A percentile compares a stretch with the other conserved stretches of the same genome.
Conservation (phyloP, 1,284 basidiomycete species). For the Mycena citricolor region DNA sequence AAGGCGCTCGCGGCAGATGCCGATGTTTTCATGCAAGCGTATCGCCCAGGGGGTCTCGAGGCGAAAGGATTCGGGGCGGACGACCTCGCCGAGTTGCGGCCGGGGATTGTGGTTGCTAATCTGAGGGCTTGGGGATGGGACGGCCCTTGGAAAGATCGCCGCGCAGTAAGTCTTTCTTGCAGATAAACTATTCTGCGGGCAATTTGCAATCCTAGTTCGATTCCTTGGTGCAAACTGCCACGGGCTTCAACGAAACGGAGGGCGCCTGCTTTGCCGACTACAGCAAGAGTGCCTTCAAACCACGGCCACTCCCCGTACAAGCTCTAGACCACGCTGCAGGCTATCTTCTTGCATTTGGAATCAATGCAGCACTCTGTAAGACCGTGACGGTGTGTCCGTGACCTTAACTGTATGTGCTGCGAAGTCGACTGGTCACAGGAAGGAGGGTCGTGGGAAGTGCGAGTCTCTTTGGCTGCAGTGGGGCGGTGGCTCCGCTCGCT, state of each 20-base stretch:
- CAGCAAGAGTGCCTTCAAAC: constrained; percentile 27
- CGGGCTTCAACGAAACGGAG: constrained; percentile 63
- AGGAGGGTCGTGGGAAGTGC: constrained; percentile 63
- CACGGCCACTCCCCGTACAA: constrained; percentile 59
- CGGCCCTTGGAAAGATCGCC: constrained; percentile 56
- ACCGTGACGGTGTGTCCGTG: constrained; percentile 46
- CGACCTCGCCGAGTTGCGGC: constrained; percentile 41
- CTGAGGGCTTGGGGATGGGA: constrained; percentile 61
- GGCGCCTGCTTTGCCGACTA: constrained; percentile 44
- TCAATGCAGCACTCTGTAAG: constrained; percentile 53
- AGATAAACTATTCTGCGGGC: neutral
- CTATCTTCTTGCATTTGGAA: constrained; percentile 60
- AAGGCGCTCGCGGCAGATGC: constrained; percentile 40
- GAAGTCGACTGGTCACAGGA: constrained; percentile 37
- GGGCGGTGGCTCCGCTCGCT: constrained; percentile 58
- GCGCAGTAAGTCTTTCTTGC: constrained; percentile 43
- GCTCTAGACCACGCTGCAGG: constrained; percentile 64
- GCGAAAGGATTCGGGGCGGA: constrained; percentile 50
- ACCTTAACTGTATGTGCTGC: neutral
- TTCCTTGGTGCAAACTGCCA: constrained; percentile 65
- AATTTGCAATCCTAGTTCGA: constrained; percentile 54
- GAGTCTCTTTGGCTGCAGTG: constrained; percentile 56
- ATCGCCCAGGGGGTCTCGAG: constrained; percentile 55
- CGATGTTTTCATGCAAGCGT: constrained; percentile 69
- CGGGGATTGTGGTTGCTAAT: constrained; percentile 60